phyloP scores from a whole-genome alignment of 208 protist genomes.

The Crithidia fasciculata region DNA sequence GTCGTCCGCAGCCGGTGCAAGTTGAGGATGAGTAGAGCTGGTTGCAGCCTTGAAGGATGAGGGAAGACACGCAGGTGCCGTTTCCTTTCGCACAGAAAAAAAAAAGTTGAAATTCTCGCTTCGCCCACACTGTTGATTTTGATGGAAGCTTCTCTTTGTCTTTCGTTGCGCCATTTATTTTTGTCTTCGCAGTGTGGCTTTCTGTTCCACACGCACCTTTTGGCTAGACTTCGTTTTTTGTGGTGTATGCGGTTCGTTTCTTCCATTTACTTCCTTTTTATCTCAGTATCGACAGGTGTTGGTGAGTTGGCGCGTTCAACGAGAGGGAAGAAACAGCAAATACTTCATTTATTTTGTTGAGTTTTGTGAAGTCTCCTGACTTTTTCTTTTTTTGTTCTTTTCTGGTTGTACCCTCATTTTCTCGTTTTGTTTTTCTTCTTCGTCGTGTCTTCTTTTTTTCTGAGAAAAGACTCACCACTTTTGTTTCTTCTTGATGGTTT shows the following conservation, averaged over 20 bases:
- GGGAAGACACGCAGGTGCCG: not conserved
- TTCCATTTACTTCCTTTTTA: not conserved
- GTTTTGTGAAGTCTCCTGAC: too few relatives aligned
- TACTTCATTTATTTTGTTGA: too few relatives aligned
- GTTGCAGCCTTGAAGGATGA: not conserved
- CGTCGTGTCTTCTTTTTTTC: not conserved
- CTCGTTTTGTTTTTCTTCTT: not conserved
- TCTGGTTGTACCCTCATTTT: conserved; percentile 3
- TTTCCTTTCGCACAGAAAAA: not conserved
- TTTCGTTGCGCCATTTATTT: not conserved
- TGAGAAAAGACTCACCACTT: too few relatives aligned
- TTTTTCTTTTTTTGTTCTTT: conserved; percentile 4
- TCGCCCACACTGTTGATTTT: too few relatives aligned
- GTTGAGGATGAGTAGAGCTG: conserved; percentile 1
- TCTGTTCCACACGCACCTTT: not conserved
- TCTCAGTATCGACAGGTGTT: conserved; percentile 1
- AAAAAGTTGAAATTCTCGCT: too few relatives aligned
- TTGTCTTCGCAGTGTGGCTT: not conserved
- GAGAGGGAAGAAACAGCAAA: too few relatives aligned
- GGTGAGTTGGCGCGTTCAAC: not conserved
- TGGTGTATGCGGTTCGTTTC: not conserved
- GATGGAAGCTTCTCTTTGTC: not conserved
- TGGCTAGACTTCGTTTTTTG: not conserved
- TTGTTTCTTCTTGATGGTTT: too few relatives aligned
- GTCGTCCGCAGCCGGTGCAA: not conserved